Percentiles rank a stretch among this genome's conserved stretches.
Conservation (phyloP, 148 eudicot genomes). For the Rhododendron ferrugineum region DNA sequence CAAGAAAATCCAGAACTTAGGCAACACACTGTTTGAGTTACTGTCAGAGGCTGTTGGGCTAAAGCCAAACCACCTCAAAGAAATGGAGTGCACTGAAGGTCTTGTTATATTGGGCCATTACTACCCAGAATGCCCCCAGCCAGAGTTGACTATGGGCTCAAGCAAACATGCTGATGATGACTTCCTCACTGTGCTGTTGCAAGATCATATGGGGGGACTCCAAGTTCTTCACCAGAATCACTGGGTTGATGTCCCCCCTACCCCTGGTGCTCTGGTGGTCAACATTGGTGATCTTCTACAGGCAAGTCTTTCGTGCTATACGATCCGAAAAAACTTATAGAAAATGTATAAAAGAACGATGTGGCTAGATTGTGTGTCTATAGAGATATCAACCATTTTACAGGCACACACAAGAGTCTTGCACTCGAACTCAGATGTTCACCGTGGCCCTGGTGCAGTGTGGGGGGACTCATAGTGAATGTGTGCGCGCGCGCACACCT, state of each 20-base stretch:
- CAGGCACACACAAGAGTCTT: not conserved
- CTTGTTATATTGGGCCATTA: constrained; percentile 26
- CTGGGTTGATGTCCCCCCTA: not conserved
- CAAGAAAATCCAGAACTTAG: not conserved
- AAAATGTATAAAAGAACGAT: not conserved
- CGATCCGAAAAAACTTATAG: not conserved
- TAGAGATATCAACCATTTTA: not conserved
- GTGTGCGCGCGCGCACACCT: not conserved
- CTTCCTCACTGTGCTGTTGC: not conserved
- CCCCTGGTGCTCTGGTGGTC: not conserved
- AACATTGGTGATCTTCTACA: constrained; percentile 45
- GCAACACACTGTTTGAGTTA: constrained; percentile 14
- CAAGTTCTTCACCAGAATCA: constrained; percentile 25
- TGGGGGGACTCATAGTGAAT: no score
- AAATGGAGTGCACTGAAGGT: constrained; percentile 34
- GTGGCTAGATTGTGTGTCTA: not conserved
- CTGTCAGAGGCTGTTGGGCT: constrained; percentile 37
- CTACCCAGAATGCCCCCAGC: constrained; percentile 48
- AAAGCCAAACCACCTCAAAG: constrained; percentile 19
- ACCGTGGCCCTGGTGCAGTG: not conserved
- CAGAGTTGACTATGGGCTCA: constrained; percentile 23
- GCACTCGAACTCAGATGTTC: not conserved
- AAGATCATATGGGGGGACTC: constrained; percentile 23
- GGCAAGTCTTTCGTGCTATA: constrained; percentile 15
- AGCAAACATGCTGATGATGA: constrained; percentile 7